Percentiles rank a stretch among this genome's conserved stretches.
phyloP scores from a whole-genome alignment of 352 stramenopile species.

The Pythium grandisporangium region DNA sequence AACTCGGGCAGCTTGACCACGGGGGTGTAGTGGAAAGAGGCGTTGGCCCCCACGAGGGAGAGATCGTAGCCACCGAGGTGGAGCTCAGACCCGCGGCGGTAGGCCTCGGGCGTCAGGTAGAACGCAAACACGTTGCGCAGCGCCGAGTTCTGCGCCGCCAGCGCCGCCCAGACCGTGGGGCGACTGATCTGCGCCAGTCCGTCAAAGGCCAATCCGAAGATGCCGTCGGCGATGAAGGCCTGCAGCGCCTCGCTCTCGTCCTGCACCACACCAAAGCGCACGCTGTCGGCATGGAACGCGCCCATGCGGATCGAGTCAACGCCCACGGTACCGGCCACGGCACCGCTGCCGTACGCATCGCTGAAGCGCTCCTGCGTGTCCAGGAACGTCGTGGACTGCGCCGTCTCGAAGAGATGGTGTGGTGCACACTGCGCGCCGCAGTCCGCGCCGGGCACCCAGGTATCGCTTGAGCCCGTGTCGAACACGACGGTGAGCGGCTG shows the following conservation, averaged over 20 bases:
- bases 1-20: constrained; percentile 77
- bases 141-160: constrained; percentile 52
- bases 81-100: constrained; percentile 59
- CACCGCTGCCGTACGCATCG: constrained; percentile 76
- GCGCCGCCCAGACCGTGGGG: constrained; percentile 70
- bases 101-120: constrained; percentile 75
- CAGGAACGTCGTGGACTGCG: constrained; percentile 52
- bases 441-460: constrained; percentile 53
- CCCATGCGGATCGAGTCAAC: constrained; percentile 70
- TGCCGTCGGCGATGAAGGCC: constrained; percentile 82
- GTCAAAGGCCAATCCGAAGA: constrained; percentile 80
- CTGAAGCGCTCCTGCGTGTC: constrained; percentile 72
- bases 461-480: constrained; percentile 77
- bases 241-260: constrained; percentile 64
- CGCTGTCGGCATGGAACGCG: constrained; percentile 54
- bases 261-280: constrained; percentile 66
- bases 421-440: constrained; percentile 41
- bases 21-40: constrained; percentile 84
- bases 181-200: constrained; percentile 82
- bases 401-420: constrained; percentile 43
- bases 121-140: constrained; percentile 86
- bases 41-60: constrained; percentile 65
- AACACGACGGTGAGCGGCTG: constrained; percentile 68
- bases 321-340: constrained; percentile 62
- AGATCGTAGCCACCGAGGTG: constrained; percentile 83